Evolutionary conservation across 495 filamentous ascomycete genomes (phyloP).

Genomic region (Penicillium alfredii): DNA sequence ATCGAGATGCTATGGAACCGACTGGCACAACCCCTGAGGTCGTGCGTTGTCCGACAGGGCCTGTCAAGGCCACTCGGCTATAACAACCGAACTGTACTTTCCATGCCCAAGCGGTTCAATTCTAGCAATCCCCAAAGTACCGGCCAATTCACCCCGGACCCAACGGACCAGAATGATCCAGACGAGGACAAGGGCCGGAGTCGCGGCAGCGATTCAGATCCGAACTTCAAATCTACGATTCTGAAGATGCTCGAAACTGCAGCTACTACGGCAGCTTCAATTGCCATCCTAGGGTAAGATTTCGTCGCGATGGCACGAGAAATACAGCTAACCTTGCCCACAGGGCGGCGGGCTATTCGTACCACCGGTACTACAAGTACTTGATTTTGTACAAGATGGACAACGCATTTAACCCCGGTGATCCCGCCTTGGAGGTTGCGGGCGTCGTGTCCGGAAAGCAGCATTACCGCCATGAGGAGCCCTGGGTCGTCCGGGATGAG

Average conservation of each 20-base stretch:
- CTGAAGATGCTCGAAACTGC: constrained; percentile 82
- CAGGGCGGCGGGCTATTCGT: constrained; percentile 73
- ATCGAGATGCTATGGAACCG: constrained; percentile 19
- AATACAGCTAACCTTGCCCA: constrained; percentile 12
- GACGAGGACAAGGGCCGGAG: constrained; percentile 23
- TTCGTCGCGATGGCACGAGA: constrained; percentile 4
- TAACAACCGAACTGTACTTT: constrained; percentile 3
- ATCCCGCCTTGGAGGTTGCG: constrained; percentile 85
- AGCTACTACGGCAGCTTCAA: constrained; percentile 79
- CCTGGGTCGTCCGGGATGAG: constrained; percentile 80
- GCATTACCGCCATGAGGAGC: constrained; percentile 50
- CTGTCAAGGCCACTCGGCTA: constrained; percentile 11
- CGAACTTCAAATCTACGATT: constrained; percentile 42
- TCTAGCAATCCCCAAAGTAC: constrained; percentile 23
- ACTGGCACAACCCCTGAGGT: constrained; percentile 19
- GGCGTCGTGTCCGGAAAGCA: constrained; percentile 57
- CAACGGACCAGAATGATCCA: constrained; percentile 28
- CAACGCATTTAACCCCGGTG: constrained; percentile 86
- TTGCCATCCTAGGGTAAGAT: constrained; percentile 68
- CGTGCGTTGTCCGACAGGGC: constrained; percentile 17
- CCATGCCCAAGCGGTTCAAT: constrained; percentile 22
- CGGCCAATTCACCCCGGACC: constrained; percentile 23
- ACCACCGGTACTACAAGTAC: constrained; percentile 84
- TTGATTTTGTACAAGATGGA: constrained; percentile 84
- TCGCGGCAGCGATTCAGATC: constrained; percentile 26